A percentile compares a stretch with the other conserved stretches of the same genome.
These are phyloP conservation scores for Glycyrrhiza uralensis DNA, from an alignment of 306 rosid species.

Conservation along the genomic window DNA sequence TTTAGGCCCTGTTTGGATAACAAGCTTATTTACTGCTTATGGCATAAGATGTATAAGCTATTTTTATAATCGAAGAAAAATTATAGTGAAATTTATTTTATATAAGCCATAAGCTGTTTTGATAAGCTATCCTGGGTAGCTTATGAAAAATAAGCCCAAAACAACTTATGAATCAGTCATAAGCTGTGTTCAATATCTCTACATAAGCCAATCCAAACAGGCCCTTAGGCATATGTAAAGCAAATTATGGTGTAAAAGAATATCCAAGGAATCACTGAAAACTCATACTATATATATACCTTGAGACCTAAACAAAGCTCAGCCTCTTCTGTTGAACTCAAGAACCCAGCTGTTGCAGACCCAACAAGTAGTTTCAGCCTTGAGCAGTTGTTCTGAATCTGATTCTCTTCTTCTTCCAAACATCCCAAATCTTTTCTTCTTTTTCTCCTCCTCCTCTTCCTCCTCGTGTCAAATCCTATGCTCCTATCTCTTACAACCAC, in stretches of 20 bases:
- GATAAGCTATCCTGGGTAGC: no score
- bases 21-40: no score
- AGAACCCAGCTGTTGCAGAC: conserved; percentile 39
- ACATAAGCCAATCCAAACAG: no score
- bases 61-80: no score
- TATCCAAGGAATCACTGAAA: background rate
- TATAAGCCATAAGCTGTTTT: no score
- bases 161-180: no score
- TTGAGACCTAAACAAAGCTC: conserved; percentile 58
- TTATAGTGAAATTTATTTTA: no score
- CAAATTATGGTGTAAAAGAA: background rate
- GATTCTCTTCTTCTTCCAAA: conserved; percentile 24
- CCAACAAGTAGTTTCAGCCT: conserved; percentile 20
- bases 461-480: conserved; percentile 41
- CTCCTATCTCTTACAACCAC: conserved; percentile 15
- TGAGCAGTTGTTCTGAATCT: conserved; percentile 15
- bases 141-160: no score
- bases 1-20: no score
- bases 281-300: conserved; percentile 31
- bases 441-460: conserved; percentile 53
- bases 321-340: conserved; percentile 59
- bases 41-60: no score
- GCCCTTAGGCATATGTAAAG: background rate
- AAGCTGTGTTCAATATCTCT: no score
- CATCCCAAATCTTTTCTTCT: conserved; percentile 42